Evolutionary conservation across 345 rosid genomes (phyloP).

Genomic region (Salix koriyanagi): DNA sequence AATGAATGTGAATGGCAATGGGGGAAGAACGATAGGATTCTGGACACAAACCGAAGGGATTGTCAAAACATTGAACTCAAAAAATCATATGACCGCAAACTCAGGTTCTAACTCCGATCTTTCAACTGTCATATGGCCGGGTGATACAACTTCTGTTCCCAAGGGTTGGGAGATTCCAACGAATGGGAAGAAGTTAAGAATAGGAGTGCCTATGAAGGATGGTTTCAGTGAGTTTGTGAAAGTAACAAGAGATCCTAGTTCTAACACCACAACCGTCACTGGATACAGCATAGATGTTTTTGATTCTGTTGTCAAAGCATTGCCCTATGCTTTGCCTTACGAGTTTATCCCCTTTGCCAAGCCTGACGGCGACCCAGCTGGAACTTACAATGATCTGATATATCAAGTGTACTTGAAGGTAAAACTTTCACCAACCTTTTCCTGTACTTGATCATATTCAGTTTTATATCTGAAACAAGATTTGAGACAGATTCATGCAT

Average conservation of each 20-base stretch:
- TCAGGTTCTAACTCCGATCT: not conserved
- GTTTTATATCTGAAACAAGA: too few relatives aligned
- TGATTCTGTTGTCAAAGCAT: conserved; percentile 51
- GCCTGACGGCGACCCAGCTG: conserved; percentile 7
- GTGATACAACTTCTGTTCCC: conserved; percentile 28
- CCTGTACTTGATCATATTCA: too few relatives aligned
- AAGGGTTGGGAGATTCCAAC: conserved; percentile 57
- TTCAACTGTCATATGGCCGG: conserved; percentile 41
- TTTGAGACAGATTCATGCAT: too few relatives aligned
- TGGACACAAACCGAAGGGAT: conserved; percentile 31
- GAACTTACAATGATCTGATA: conserved; percentile 32
- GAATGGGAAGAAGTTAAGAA: conserved; percentile 35
- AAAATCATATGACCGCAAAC: not conserved
- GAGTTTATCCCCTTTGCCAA: conserved; percentile 49
- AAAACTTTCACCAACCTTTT: not conserved
- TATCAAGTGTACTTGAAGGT: conserved; percentile 46
- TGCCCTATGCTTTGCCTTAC: conserved; percentile 77
- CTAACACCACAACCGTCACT: conserved; percentile 1
- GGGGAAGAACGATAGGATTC: conserved; percentile 29
- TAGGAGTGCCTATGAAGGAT: conserved; percentile 40
- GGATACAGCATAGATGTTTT: conserved; percentile 88
- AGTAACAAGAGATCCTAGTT: conserved; percentile 27
- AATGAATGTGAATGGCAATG: conserved; percentile 34
- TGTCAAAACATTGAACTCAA: not conserved
- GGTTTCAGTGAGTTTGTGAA: conserved; percentile 42